Evolutionary conservation across 495 filamentous ascomycete genomes (phyloP).

Genomic region (Penicillium turbatum): DNA sequence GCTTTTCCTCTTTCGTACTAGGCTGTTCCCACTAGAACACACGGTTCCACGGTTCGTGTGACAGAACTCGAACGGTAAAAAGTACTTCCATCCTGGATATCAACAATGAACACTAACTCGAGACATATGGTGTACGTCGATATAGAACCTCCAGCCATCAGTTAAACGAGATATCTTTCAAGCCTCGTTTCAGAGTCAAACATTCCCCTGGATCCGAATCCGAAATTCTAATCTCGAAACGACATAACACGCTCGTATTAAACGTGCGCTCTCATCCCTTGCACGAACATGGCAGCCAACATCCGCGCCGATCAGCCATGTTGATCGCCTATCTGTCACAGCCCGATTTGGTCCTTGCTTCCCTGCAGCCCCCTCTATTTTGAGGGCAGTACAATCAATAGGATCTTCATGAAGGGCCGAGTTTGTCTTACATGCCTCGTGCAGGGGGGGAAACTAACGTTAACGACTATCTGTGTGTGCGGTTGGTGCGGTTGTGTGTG

Average conservation of each 20-base stretch:
- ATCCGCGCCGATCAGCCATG: constrained; percentile 9
- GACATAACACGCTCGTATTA: background rate
- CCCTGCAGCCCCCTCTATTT: background rate
- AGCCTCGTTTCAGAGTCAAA: background rate
- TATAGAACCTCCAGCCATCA: background rate
- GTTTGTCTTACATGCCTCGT: constrained; percentile 11
- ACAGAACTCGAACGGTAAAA: background rate
- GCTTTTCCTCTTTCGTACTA: constrained; percentile 5
- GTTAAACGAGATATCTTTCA: too few species aligned
- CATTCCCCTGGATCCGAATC: background rate
- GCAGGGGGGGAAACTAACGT: constrained; percentile 6
- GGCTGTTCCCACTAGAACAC: background rate
- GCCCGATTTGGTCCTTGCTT: constrained; percentile 15
- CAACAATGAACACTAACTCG: background rate
- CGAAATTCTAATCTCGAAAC: background rate
- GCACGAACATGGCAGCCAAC: constrained; percentile 14
- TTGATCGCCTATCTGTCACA: constrained; percentile 22
- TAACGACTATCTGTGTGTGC: background rate
- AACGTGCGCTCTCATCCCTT: constrained; percentile 19
- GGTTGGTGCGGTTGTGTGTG: background rate
- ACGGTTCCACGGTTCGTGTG: constrained; percentile 3
- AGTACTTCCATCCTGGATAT: background rate
- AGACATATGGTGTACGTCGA: background rate
- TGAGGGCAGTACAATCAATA: background rate
- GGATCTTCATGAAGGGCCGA: constrained; percentile 1